Percentiles rank a stretch among this genome's conserved stretches.
phyloP scores from a whole-genome alignment of 352 stramenopile species.

The Pythium inflatum region DNA sequence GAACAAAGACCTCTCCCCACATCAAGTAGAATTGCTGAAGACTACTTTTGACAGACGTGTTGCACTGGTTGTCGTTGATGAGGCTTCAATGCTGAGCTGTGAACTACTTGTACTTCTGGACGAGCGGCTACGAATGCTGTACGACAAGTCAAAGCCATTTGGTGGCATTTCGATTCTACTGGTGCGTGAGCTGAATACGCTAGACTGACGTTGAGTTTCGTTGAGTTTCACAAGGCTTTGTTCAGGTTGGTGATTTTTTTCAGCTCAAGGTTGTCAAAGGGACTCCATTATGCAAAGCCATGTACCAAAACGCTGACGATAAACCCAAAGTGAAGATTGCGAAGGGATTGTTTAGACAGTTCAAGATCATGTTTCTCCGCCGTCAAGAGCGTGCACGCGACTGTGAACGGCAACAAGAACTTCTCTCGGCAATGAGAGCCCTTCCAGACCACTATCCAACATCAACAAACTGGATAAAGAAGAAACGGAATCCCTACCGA shows the following conservation, averaged over 20 bases:
- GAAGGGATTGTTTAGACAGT: not conserved
- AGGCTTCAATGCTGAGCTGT: slow-evolving; percentile 18
- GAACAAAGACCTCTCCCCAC: not conserved
- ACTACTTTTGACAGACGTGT: slow-evolving; percentile 3
- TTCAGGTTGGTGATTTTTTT: slow-evolving; percentile 17
- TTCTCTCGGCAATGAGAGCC: not conserved
- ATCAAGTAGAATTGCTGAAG: not conserved
- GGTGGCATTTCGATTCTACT: slow-evolving; percentile 14
- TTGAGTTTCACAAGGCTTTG: not conserved
- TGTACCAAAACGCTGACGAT: not conserved
- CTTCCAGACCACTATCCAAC: not conserved
- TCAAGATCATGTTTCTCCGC: not conserved
- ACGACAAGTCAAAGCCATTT: not conserved
- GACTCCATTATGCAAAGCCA: not conserved
- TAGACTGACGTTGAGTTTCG: too few relatives aligned
- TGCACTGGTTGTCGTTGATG: slow-evolving; percentile 16
- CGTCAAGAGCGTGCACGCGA: slow-evolving; percentile 6
- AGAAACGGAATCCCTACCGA: not conserved
- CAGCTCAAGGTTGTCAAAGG: not conserved
- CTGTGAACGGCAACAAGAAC: not conserved
- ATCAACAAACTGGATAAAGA: too few relatives aligned
- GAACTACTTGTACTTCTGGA: slow-evolving; percentile 4
- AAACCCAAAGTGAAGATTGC: not conserved
- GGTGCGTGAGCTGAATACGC: too few relatives aligned
- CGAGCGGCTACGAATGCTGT: slow-evolving; percentile 4